Evolutionary conservation across 2,329 filamentous ascomycete species (phyloP).

Genomic region (Sporothrix luriei): DNA sequence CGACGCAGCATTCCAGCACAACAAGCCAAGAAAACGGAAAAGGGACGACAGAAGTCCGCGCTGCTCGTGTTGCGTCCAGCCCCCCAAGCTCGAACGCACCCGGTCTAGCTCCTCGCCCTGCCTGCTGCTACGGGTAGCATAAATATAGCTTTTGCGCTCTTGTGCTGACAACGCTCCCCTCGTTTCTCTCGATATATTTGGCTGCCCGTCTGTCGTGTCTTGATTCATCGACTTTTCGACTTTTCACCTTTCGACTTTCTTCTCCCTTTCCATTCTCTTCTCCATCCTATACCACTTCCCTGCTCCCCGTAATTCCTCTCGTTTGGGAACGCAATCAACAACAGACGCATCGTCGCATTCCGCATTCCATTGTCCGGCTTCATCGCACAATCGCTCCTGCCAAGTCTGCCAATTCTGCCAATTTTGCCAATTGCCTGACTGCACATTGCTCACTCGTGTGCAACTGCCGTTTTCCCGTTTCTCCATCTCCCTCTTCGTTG

Average conservation of each 20-base stretch:
- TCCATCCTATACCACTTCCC: background rate
- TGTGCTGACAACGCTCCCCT: slow-evolving; percentile 30
- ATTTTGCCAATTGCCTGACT: slow-evolving; percentile 7
- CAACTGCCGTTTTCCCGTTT: slow-evolving; percentile 5
- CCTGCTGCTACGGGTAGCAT: background rate
- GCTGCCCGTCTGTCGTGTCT: background rate
- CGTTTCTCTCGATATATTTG: slow-evolving; percentile 8
- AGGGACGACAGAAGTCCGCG: background rate
- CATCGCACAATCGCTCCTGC: slow-evolving; percentile 1
- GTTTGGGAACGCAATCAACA: background rate
- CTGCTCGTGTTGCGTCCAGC: background rate
- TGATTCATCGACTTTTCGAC: slow-evolving; percentile 21
- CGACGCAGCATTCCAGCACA: slow-evolving; percentile 19
- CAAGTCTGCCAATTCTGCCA: slow-evolving; percentile 7
- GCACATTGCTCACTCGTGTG: background rate
- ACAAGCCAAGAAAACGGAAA: slow-evolving; percentile 16
- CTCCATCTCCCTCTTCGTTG: background rate
- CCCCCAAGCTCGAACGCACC: slow-evolving; percentile 24
- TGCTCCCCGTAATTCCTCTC: background rate
- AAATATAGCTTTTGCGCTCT: slow-evolving; percentile 26
- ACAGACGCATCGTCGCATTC: slow-evolving; percentile 8
- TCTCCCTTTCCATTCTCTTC: background rate
- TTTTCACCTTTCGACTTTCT: too few species aligned
- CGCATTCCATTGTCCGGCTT: background rate
- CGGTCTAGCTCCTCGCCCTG: slow-evolving; percentile 11